Conservation (phyloP, 2,329 filamentous ascomycete species). For the Aspergillus versicolor region DNA sequence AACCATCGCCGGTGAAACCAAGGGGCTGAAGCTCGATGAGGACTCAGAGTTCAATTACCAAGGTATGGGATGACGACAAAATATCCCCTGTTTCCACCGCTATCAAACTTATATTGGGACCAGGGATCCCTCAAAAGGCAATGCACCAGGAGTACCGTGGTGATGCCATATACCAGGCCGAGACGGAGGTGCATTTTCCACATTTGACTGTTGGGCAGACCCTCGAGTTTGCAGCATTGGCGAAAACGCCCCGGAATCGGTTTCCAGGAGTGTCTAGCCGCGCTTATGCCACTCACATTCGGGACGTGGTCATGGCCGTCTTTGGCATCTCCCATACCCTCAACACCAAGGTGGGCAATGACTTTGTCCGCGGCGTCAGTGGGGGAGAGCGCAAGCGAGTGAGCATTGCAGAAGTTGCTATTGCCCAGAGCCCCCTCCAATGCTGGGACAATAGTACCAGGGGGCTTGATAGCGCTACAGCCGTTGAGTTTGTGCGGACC, state of each 20-base stretch:
- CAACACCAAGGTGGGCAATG: conserved; percentile 50
- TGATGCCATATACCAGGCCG: conserved; percentile 83
- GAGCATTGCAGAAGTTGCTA: conserved; percentile 55
- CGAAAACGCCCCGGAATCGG: conserved; percentile 50
- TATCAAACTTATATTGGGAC: too few relatives aligned
- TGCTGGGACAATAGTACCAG: conserved; percentile 51
- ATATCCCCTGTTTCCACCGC: too few relatives aligned
- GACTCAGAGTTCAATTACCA: conserved; percentile 78
- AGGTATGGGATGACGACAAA: conserved; percentile 18
- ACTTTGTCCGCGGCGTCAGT: conserved; percentile 60
- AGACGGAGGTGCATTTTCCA: conserved; percentile 81
- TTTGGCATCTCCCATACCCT: conserved; percentile 52
- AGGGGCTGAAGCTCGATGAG: conserved; percentile 70
- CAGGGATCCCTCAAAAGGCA: neutral
- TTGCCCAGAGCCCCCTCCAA: conserved; percentile 43
- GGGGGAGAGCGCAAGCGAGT: conserved; percentile 63
- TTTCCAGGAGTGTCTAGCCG: conserved; percentile 41
- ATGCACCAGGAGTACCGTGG: conserved; percentile 70
- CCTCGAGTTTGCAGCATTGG: conserved; percentile 74
- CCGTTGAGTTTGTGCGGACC: conserved; percentile 56
- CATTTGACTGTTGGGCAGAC: conserved; percentile 76
- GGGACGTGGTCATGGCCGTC: conserved; percentile 47
- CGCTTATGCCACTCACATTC: conserved; percentile 43
- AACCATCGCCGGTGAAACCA: conserved; percentile 78
- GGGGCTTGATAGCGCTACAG: conserved; percentile 55